Evolutionary conservation across 2,329 filamentous ascomycete species (phyloP).

Genomic region (Mollisiaceae sp.): DNA sequence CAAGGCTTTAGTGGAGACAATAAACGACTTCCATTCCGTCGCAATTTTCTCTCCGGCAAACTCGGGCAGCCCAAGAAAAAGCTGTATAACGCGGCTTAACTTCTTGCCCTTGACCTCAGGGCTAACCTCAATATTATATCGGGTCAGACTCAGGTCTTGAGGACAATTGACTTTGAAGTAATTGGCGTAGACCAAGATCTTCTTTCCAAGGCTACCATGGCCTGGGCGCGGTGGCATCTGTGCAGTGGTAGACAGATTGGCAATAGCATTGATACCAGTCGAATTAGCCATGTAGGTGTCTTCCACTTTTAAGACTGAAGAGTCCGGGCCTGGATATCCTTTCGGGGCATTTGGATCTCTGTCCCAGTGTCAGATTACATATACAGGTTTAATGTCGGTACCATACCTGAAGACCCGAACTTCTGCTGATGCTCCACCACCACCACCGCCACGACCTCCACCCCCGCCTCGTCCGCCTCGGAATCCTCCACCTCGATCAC

Average conservation of each 20-base stretch:
- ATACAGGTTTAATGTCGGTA: conserved; percentile 17
- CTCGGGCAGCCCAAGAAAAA: conserved; percentile 40
- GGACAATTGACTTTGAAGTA: conserved; percentile 39
- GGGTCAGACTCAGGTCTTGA: conserved; percentile 31
- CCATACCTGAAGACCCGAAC: conserved; percentile 37
- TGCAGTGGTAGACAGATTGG: conserved; percentile 24
- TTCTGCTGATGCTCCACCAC: conserved; percentile 35
- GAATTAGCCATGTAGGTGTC: conserved; percentile 37
- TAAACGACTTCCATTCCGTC: conserved; percentile 40
- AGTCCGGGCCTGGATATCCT: conserved; percentile 31
- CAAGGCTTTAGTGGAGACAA: conserved; percentile 33
- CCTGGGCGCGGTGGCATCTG: conserved; percentile 39
- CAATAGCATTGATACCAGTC: conserved; percentile 29
- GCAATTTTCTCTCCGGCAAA: conserved; percentile 31
- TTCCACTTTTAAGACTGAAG: conserved; percentile 38
- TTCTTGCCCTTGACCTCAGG: conserved; percentile 39
- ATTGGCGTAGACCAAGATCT: conserved; percentile 41
- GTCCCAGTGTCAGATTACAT: conserved; percentile 10
- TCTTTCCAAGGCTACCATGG: conserved; percentile 38
- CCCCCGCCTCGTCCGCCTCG: conserved; percentile 41
- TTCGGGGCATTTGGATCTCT: conserved; percentile 35
- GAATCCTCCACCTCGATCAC: conserved; percentile 40
- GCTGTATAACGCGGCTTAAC: conserved; percentile 37
- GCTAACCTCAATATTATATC: conserved; percentile 39
- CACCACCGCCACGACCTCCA: conserved; percentile 37